These are phyloP conservation scores for Crithidia acanthocephali DNA, from an alignment of 208 protist species.

Conservation along the genomic window DNA sequence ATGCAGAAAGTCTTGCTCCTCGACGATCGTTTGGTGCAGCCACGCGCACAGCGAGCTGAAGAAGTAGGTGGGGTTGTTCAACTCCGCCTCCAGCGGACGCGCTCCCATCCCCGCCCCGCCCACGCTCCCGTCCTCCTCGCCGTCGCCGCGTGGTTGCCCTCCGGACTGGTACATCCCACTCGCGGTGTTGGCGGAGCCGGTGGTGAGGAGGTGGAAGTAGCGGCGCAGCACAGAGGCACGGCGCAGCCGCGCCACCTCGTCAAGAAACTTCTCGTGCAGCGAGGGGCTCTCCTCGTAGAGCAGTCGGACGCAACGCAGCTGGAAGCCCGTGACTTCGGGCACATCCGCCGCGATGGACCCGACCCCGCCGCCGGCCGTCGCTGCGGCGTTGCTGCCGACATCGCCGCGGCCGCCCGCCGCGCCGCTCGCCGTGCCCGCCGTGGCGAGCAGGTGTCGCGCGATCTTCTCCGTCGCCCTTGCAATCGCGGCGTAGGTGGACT, in stretches of 20 bases:
- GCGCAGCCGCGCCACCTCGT: conserved; percentile 73
- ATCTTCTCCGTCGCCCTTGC: conserved; percentile 66
- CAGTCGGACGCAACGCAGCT: conserved; percentile 64
- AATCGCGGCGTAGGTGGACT: conserved; percentile 76
- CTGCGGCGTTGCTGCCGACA: conserved; percentile 1
- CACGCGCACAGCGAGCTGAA: conserved; percentile 87
- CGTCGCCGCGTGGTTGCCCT: conserved; percentile 18
- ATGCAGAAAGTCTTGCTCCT: conserved; percentile 78
- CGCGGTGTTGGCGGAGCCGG: conserved; percentile 60
- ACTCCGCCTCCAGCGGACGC: conserved; percentile 81
- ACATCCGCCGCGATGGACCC: conserved; percentile 49
- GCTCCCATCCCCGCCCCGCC: conserved; percentile 28
- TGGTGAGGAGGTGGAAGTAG: conserved; percentile 88
- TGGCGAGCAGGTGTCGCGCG: conserved; percentile 60
- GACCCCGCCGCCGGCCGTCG: conserved; percentile 10
- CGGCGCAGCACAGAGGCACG: conserved; percentile 76
- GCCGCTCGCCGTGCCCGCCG: conserved; percentile 9
- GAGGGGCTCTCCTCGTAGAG: conserved; percentile 63
- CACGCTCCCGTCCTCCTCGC: not conserved
- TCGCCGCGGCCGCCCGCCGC: conserved; percentile 13
- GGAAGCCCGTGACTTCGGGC: conserved; percentile 74
- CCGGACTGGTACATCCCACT: conserved; percentile 49
- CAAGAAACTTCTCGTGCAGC: conserved; percentile 70
- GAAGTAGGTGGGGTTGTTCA: conserved; percentile 82
- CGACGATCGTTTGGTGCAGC: conserved; percentile 84